These are phyloP conservation scores for Petunia secreta DNA, from an alignment of 257 asterid species.

Conservation along the genomic window DNA sequence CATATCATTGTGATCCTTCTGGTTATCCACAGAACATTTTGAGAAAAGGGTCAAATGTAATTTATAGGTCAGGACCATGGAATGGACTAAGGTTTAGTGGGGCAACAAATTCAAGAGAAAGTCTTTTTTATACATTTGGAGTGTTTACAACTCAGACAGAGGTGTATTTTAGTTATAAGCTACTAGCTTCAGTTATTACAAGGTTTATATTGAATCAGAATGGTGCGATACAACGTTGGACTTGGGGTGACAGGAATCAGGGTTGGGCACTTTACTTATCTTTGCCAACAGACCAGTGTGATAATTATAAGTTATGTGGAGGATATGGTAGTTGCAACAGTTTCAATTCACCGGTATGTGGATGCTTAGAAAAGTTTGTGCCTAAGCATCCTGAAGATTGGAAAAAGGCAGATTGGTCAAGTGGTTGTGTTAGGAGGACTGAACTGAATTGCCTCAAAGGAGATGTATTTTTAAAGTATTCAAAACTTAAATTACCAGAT, in stretches of 20 bases:
- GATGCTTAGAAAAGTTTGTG: constrained; percentile 42
- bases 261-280: constrained; percentile 36
- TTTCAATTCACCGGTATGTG: constrained; percentile 35
- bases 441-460: constrained; percentile 27
- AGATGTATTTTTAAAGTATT: constrained; percentile 34
- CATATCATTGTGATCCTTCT: constrained; percentile 29
- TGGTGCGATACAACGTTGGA: constrained; percentile 40
- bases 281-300: constrained; percentile 42
- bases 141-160: constrained; percentile 34
- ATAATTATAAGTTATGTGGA: constrained; percentile 48
- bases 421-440: constrained; percentile 35
- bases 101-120: constrained; percentile 27
- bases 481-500: constrained; percentile 37
- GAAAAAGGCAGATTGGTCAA: constrained; percentile 31
- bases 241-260: constrained; percentile 32
- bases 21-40: constrained; percentile 37
- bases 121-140: constrained; percentile 23
- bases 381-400: constrained; percentile 34
- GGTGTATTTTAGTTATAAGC: constrained; percentile 27
- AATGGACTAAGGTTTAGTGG: constrained; percentile 39
- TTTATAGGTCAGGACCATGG: constrained; percentile 38
- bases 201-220: constrained; percentile 32
- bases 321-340: constrained; percentile 41
- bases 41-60: constrained; percentile 7
- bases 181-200: constrained; percentile 26